Conservation (phyloP, 768 basidiomycete genomes). For the Calocera cornea region DNA sequence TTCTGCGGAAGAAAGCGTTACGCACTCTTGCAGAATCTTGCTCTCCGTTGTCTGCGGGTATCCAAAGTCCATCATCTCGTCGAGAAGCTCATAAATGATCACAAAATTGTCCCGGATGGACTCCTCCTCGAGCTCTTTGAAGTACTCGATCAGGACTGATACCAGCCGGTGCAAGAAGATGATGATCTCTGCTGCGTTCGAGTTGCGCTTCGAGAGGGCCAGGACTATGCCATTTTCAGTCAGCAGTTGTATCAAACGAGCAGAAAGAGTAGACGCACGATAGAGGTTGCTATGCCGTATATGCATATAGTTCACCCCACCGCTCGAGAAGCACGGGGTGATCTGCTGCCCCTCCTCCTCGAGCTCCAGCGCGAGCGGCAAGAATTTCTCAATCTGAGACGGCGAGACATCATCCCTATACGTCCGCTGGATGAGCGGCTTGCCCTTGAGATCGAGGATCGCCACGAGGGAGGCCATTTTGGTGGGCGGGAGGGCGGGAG, state of each 20-base stretch:
- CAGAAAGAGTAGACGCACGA: constrained; percentile 38
- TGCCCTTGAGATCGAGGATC: constrained; percentile 96
- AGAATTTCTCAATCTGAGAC: constrained; percentile 81
- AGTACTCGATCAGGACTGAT: constrained; percentile 85
- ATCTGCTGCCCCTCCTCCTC: constrained; percentile 96
- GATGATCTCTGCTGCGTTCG: constrained; percentile 91
- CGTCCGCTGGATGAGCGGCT: constrained; percentile 89
- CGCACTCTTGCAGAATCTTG: constrained; percentile 94
- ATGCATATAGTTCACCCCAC: constrained; percentile 97
- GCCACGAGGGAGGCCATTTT: constrained; percentile 61
- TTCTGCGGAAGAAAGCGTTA: constrained; percentile 8
- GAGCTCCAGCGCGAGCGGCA: constrained; percentile 84
- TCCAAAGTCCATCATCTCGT: constrained; percentile 99
- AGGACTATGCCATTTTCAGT: constrained; percentile 48
- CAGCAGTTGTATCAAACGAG: neutral
- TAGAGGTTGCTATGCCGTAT: constrained; percentile 97
- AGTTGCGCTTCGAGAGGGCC: constrained; percentile 88
- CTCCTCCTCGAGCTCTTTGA: constrained; percentile 98
- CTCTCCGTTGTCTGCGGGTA: constrained; percentile 98
- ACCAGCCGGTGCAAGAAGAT: constrained; percentile 89
- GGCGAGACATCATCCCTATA: constrained; percentile 92
- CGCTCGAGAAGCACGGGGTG: constrained; percentile 88
- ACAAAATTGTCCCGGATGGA: constrained; percentile 99
- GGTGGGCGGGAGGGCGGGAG: neutral
- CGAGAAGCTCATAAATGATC: constrained; percentile 95